These are phyloP conservation scores for Otatea glauca DNA, from an alignment of 176 grass and related monocot species.

Conservation along the genomic window DNA sequence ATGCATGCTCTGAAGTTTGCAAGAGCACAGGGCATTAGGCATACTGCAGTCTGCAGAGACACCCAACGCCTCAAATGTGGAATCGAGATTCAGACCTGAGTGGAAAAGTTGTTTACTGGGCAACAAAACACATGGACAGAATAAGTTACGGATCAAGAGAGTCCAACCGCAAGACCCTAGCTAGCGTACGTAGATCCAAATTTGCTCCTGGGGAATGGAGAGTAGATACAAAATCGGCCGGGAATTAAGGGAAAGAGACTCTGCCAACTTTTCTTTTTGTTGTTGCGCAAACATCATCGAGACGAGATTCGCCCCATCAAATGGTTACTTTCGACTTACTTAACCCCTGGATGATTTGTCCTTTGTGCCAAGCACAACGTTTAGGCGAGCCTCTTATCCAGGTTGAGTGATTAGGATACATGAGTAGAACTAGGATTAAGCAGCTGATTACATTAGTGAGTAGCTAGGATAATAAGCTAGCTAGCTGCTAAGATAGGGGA, in stretches of 20 bases:
- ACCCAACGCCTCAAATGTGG: not conserved
- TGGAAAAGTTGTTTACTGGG: not conserved
- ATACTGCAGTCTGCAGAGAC: not conserved
- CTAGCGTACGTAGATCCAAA: not conserved
- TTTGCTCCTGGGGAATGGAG: not conserved
- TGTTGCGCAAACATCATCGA: not conserved
- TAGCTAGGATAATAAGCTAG: not conserved
- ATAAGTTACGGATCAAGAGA: not conserved
- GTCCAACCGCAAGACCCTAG: not conserved
- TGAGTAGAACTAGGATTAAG: not conserved
- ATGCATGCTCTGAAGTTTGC: not conserved
- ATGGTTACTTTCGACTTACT: not conserved
- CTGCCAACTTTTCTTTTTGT: not conserved
- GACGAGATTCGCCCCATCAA: not conserved
- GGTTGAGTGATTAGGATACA: not conserved
- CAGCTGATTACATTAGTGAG: not conserved
- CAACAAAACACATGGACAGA: not conserved
- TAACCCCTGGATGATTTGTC: not conserved
- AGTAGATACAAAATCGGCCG: constrained; percentile 25
- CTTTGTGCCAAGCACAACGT: not conserved
- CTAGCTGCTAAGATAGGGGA: not conserved
- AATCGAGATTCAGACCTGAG: not conserved
- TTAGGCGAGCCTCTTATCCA: not conserved
- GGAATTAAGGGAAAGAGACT: constrained; percentile 32
- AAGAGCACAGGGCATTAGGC: not conserved